Conservation (phyloP, 2,329 filamentous ascomycete species). For the Fusarium secorum region DNA sequence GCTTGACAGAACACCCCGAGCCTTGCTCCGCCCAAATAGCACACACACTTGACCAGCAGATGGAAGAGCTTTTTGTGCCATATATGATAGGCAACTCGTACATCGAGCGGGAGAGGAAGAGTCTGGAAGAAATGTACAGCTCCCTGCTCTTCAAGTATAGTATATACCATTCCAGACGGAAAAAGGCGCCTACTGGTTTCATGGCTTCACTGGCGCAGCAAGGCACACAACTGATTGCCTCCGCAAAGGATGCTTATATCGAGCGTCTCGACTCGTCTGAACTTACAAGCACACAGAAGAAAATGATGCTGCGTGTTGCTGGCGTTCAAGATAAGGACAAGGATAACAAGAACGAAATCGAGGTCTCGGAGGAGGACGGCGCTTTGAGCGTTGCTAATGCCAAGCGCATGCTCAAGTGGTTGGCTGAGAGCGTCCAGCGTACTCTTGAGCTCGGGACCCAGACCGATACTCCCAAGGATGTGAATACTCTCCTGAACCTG, state of each 20-base stretch:
- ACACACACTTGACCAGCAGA: slow-evolving; percentile 74
- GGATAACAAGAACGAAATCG: slow-evolving; percentile 83
- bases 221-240: slow-evolving; percentile 85
- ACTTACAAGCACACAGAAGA: slow-evolving; percentile 85
- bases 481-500: slow-evolving; percentile 82
- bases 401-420: slow-evolving; percentile 98
- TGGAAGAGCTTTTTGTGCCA: slow-evolving; percentile 80
- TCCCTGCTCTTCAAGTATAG: slow-evolving; percentile 96
- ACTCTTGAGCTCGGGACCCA: slow-evolving; percentile 89
- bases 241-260: slow-evolving; percentile 90
- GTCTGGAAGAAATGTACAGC: slow-evolving; percentile 82
- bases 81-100: slow-evolving; percentile 75
- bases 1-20: slow-evolving; percentile 93
- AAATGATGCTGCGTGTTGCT: slow-evolving; percentile 88
- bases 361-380: slow-evolving; percentile 90
- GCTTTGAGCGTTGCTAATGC: slow-evolving; percentile 82
- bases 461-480: slow-evolving; percentile 92
- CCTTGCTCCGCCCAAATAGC: slow-evolving; percentile 87
- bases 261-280: slow-evolving; percentile 89
- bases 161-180: slow-evolving; percentile 87
- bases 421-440: slow-evolving; percentile 91
- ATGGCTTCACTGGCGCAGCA: slow-evolving; percentile 92
- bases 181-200: slow-evolving; percentile 89
- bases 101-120: slow-evolving; percentile 73
- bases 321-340: slow-evolving; percentile 79